Conservation (phyloP, 768 basidiomycete genomes). For the Psilocybe subaeruginosa region DNA sequence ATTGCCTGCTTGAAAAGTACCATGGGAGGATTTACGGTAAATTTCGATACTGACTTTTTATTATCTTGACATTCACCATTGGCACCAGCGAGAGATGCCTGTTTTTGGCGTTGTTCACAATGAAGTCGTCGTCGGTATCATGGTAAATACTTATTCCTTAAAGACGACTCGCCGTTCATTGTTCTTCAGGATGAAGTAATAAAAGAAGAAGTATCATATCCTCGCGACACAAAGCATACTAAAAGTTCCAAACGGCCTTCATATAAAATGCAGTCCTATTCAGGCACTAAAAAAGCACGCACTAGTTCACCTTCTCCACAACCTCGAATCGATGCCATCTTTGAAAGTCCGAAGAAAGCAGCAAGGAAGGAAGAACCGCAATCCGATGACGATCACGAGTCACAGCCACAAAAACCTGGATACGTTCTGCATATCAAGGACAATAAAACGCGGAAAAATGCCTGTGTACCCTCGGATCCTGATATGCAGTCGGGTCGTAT, state of each 20-base stretch:
- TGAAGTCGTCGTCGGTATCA: conserved; percentile 70
- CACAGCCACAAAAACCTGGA: not conserved
- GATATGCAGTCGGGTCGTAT: conserved; percentile 63
- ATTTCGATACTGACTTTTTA: not conserved
- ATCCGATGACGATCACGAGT: not conserved
- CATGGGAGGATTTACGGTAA: conserved; percentile 53
- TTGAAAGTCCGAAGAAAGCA: conserved; percentile 17
- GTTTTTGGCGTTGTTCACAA: conserved; percentile 77
- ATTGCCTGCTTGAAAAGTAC: conserved; percentile 64
- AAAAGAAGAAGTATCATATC: conserved; percentile 5
- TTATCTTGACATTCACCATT: not conserved
- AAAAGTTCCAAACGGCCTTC: conserved; percentile 14
- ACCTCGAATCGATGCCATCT: conserved; percentile 14
- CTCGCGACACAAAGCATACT: not conserved
- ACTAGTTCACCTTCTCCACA: conserved; percentile 6
- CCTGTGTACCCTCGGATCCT: conserved; percentile 54
- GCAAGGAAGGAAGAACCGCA: not conserved
- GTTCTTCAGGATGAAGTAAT: conserved; percentile 55
- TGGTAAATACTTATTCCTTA: conserved; percentile 47
- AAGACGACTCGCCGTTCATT: not conserved
- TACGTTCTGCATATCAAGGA: conserved; percentile 55
- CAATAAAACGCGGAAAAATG: conserved; percentile 65
- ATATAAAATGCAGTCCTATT: not conserved
- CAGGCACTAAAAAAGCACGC: conserved; percentile 11
- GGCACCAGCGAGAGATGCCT: conserved; percentile 74